Evolutionary conservation across 305 asterid species (phyloP).

Genomic region (Solanum chacoense): DNA sequence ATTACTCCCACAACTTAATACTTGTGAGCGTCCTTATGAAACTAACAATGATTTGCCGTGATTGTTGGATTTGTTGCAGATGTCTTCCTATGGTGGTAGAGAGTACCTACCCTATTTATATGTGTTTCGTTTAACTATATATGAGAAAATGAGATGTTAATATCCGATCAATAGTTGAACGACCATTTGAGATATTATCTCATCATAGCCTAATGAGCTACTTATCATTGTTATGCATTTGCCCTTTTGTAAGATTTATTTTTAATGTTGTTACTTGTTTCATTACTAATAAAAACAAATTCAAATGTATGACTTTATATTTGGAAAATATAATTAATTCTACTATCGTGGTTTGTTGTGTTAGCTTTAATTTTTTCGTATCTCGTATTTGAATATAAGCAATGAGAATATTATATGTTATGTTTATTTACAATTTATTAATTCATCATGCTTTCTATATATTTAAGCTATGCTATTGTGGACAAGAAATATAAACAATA

Average conservation of each 20-base stretch:
- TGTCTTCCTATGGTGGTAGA: background rate
- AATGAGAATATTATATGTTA: background rate
- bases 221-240: background rate
- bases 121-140: background rate
- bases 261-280: background rate
- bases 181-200: background rate
- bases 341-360: background rate
- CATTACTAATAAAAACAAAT: background rate
- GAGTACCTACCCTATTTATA: background rate
- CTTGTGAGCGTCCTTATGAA: background rate
- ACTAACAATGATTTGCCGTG: background rate
- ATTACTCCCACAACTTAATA: background rate
- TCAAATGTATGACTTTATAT: background rate
- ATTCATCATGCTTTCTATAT: background rate
- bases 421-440: no score
- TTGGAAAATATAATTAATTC: background rate
- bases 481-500: no score
- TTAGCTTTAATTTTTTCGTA: background rate
- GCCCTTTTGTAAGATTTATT: background rate
- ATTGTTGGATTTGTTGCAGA: background rate
- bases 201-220: background rate
- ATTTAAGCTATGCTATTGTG: no score
- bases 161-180: no score
- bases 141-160: background rate
- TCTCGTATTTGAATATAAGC: background rate